phyloP scores from a whole-genome alignment of 192 early-diverging fungal genomes.

The Coemansia sp. region DNA sequence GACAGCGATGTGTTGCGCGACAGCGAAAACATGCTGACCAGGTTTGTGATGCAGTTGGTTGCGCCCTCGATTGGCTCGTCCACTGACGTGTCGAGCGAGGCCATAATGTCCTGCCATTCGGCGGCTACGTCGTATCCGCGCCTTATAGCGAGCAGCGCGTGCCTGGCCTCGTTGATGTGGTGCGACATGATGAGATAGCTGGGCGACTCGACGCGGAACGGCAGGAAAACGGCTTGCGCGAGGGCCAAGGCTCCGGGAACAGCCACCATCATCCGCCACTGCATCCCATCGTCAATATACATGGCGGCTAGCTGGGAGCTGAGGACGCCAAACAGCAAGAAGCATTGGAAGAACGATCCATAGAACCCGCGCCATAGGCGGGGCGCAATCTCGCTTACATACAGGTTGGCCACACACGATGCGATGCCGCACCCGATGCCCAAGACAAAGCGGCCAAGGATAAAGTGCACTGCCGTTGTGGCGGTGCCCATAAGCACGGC shows the following conservation, averaged over 20 bases:
- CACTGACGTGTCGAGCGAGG: constrained; percentile 18
- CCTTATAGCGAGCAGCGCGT: constrained; percentile 63
- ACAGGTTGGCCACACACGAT: constrained; percentile 60
- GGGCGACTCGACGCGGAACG: constrained; percentile 69
- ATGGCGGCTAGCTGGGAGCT: constrained; percentile 63
- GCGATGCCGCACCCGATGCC: constrained; percentile 72
- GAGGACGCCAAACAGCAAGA: constrained; percentile 75
- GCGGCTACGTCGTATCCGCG: constrained; percentile 60
- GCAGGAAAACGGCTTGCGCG: constrained; percentile 61
- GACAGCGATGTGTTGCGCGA: background rate
- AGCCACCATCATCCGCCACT: constrained; percentile 71
- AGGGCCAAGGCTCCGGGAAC: constrained; percentile 62
- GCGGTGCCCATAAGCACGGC: constrained; percentile 64
- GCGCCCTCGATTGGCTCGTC: background rate
- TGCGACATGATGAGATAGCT: constrained; percentile 65
- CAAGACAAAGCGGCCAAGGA: constrained; percentile 69
- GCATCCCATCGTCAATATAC: constrained; percentile 49
- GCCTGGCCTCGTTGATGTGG: constrained; percentile 62
- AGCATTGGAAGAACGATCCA: constrained; percentile 72
- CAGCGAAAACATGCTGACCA: background rate
- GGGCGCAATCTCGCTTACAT: constrained; percentile 75
- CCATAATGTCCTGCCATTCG: constrained; percentile 61
- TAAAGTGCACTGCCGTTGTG: constrained; percentile 62
- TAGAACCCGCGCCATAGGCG: constrained; percentile 66
- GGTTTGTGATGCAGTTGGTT: background rate